Base-by-base conservation (phyloP, 768 basidiomycete species). In the Amanita muscaria region DNA sequence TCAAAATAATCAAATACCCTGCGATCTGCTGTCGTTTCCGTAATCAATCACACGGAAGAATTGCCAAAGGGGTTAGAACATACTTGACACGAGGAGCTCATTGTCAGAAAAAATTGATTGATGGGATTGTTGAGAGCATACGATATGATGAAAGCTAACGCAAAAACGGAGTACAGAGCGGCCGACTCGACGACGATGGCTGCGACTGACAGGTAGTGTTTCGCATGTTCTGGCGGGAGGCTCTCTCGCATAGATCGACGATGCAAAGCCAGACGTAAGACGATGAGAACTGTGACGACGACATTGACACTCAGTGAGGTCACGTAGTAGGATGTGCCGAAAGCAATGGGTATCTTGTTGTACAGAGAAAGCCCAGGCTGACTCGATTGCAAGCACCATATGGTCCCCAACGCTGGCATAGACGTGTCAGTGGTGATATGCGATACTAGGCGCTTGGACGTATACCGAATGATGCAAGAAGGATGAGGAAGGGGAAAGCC, bases 111-210 rank as follows among this genome's bases (percentile, higher is more conserved):
- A 1, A 64, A 39, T 40, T 63, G 61, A 30, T 60, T 58, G n/a
- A 54, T 54, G 2, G 64, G 60, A 45, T 63, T 59, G 18, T 53
- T 48, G 9, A 59, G 16, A 3, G 60, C 62, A 42, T 63, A 67
- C 0, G 60, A 54, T 14, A 63, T 50, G 41, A 68, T 56, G 48
- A 64, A 56, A n/a, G 61, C 47, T 21, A 64, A 10, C 1, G 61
- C 53, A 31, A 59, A 57, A 18, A 61, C 40, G 11, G 62, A 62
- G 38, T 65, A 65, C 15, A 67, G 42, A 1, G 62, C 59, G 6
- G 66, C 66, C 9, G 61, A 64, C 49, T 69, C 63, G 29, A 69
- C 46, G 41, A 69, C 50, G 38, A 68, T 58, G 5, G 60, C 54
- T 1, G 50, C 53, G 11, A 63, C 40, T 9, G 59, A 61, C 18